Percentiles rank a stretch among this genome's conserved stretches.
Evolutionary conservation across 306 rosid genomes (phyloP).

Genomic region (Fragaria vesca): DNA sequence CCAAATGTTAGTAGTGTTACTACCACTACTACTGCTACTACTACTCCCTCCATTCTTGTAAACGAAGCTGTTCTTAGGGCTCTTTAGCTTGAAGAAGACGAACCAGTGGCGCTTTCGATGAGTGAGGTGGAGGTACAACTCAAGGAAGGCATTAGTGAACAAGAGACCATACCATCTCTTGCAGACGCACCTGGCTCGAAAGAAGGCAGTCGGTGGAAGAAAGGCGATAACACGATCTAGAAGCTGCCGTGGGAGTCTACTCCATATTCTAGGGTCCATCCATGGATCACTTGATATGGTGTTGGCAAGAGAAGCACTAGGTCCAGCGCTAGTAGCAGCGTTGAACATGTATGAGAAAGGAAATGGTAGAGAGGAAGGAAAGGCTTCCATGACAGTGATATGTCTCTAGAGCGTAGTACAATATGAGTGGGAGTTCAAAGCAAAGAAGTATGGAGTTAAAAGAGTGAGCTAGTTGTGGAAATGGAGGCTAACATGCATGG

Average conservation of each 20-base stretch:
- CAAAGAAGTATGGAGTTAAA: slow-evolving; percentile 5
- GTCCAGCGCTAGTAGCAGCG: slow-evolving; percentile 17
- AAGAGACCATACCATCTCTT: slow-evolving; percentile 85
- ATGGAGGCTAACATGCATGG: slow-evolving; percentile 14
- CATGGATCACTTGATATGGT: slow-evolving; percentile 24
- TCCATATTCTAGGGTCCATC: slow-evolving; percentile 92
- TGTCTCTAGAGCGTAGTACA: background rate
- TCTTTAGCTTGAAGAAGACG: slow-evolving; percentile 72
- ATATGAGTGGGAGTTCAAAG: background rate
- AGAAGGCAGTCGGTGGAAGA: slow-evolving; percentile 88
- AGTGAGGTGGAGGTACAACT: slow-evolving; percentile 63
- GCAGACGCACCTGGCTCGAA: slow-evolving; percentile 78
- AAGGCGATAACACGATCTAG: slow-evolving; percentile 75
- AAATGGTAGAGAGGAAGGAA: slow-evolving; percentile 50
- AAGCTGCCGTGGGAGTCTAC: slow-evolving; percentile 70
- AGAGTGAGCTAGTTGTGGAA: slow-evolving; percentile 5
- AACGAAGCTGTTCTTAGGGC: slow-evolving; percentile 44
- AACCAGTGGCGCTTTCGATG: slow-evolving; percentile 69
- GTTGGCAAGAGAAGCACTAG: slow-evolving; percentile 11
- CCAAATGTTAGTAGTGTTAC: slow-evolving; percentile 7
- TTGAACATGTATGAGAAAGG: slow-evolving; percentile 64
- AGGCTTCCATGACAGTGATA: slow-evolving; percentile 52
- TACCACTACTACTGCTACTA: background rate
- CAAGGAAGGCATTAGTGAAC: slow-evolving; percentile 62
- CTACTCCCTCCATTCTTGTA: slow-evolving; percentile 35